Conservation (phyloP, 1,284 basidiomycete species). For the Malassezia vespertilionis region DNA sequence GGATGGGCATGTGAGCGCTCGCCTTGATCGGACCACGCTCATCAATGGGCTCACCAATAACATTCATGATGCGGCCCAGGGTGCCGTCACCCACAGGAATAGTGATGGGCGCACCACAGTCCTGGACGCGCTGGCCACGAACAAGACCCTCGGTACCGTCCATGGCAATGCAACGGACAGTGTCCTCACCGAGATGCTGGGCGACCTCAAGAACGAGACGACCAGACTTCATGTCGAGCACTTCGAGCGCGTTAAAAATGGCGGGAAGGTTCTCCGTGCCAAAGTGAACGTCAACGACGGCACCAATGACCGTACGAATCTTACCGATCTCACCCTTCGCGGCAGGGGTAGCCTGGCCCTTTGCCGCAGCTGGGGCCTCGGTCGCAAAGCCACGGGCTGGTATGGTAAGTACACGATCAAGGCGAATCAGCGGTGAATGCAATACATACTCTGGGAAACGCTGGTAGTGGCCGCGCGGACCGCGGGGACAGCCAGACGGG, state of each 20-base stretch:
- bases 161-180: conserved; percentile 61
- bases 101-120: conserved; percentile 89
- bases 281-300: conserved; percentile 91
- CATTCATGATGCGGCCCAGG: conserved; percentile 98
- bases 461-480: conserved; percentile 21
- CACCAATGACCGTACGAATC: conserved; percentile 51
- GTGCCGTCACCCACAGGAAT: conserved; percentile 89
- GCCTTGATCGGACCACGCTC: conserved; percentile 97
- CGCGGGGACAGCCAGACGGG: conserved; percentile 19
- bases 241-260: conserved; percentile 96
- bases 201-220: conserved; percentile 53
- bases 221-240: conserved; percentile 78
- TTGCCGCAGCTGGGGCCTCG: too few species aligned
- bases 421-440: too few species aligned
- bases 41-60: conserved; percentile 98
- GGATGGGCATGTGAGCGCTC: conserved; percentile 68
- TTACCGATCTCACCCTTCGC: conserved; percentile 29
- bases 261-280: conserved; percentile 63
- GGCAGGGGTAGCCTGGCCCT: conserved; percentile 20
- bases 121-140: conserved; percentile 90
- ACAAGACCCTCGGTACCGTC: conserved; percentile 99
- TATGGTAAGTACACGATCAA: neutral
- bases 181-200: conserved; percentile 92
- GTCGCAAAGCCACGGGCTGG: conserved; percentile 37
- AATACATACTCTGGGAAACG: conserved; percentile 7